Percentiles rank a stretch among this genome's conserved stretches.
Conservation (phyloP, 73 alveolate species). For the Uronychia setigera region DNA sequence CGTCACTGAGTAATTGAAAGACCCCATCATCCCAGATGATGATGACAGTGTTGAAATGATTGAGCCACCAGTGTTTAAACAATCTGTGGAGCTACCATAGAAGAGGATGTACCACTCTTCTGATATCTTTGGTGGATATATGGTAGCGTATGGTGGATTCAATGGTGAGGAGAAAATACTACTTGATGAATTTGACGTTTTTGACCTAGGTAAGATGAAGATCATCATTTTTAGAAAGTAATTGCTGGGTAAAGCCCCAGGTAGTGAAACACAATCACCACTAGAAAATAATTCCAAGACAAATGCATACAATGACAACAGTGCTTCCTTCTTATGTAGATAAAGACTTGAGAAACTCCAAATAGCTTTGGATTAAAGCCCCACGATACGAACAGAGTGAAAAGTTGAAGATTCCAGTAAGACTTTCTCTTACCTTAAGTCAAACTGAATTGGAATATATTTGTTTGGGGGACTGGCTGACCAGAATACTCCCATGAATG, state of each 20-base stretch:
- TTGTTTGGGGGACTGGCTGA: conserved; percentile 32
- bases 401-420: neutral
- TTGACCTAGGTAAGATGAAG: too few relatives aligned
- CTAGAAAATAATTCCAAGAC: conserved; percentile 6
- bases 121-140: conserved; percentile 28
- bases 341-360: neutral
- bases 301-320: conserved; percentile 45
- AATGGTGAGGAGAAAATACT: conserved; percentile 19
- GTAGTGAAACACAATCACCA: neutral
- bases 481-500: conserved; percentile 1
- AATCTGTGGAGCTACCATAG: conserved; percentile 20
- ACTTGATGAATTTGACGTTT: conserved; percentile 10
- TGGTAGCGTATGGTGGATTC: conserved; percentile 36
- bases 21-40: conserved; percentile 23
- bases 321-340: conserved; percentile 3
- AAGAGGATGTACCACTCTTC: conserved; percentile 47
- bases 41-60: conserved; percentile 1
- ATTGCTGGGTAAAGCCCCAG: conserved; percentile 11
- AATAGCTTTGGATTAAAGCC: conserved; percentile 17
- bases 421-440: neutral
- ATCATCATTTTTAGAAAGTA: too few relatives aligned
- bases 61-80: neutral
- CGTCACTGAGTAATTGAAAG: neutral
- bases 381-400: conserved; percentile 8
- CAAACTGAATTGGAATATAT: conserved; percentile 13